Percentiles rank a stretch among this genome's conserved stretches.
Evolutionary conservation across 2,329 filamentous ascomycete species (phyloP).

Genomic region (Alternaria hordeiaustralica): DNA sequence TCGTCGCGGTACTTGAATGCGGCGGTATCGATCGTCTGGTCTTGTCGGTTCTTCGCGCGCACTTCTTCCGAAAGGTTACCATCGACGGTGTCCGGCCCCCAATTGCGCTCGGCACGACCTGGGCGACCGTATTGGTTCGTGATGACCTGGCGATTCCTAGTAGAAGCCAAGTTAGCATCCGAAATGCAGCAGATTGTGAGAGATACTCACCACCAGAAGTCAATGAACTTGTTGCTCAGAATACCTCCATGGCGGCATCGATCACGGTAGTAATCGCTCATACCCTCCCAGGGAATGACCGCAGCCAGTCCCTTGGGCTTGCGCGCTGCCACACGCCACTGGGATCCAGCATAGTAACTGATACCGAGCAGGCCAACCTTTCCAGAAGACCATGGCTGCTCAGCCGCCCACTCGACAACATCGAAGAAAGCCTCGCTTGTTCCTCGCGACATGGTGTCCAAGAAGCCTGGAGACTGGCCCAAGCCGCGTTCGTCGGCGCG

Average conservation of each 20-base stretch:
- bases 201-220: constrained; percentile 62
- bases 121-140: constrained; percentile 71
- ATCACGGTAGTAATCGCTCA: constrained; percentile 62
- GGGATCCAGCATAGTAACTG: constrained; percentile 60
- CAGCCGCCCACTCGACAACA: constrained; percentile 60
- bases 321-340: constrained; percentile 62
- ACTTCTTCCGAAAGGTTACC: constrained; percentile 63
- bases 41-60: constrained; percentile 56
- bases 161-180: neutral
- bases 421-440: constrained; percentile 61
- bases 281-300: constrained; percentile 64
- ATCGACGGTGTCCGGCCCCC: constrained; percentile 64
- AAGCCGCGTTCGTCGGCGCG: constrained; percentile 59
- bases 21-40: constrained; percentile 41
- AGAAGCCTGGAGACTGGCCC: constrained; percentile 59
- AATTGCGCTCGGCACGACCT: constrained; percentile 58
- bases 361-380: constrained; percentile 61
- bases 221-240: constrained; percentile 46
- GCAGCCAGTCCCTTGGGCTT: constrained; percentile 59
- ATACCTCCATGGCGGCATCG: constrained; percentile 51
- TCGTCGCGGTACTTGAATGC: constrained; percentile 66
- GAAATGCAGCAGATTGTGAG: too few species aligned
- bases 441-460: constrained; percentile 61
- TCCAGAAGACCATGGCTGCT: constrained; percentile 58
- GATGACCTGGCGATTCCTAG: constrained; percentile 68